phyloP scores from a whole-genome alignment of 2,329 filamentous ascomycete species.

The Herpotrichia juniperi region DNA sequence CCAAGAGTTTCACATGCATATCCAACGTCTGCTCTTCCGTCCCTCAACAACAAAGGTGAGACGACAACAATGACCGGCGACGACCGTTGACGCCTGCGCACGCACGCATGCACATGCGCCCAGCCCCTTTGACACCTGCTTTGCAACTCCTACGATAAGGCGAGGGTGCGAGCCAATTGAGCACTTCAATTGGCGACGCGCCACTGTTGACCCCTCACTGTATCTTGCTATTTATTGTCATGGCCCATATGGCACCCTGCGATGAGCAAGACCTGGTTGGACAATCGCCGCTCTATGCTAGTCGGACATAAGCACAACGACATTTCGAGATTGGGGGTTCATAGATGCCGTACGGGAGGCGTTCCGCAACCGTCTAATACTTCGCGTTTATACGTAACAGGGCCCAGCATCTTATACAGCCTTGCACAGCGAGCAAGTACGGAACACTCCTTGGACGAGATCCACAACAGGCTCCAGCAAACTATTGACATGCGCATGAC shows the following conservation, averaged over 20 bases:
- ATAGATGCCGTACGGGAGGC: not conserved
- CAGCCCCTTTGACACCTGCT: not conserved
- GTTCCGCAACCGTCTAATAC: not conserved
- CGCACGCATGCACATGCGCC: not conserved
- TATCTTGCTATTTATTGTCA: conserved; percentile 2
- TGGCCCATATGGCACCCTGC: not conserved
- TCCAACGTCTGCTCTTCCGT: not conserved
- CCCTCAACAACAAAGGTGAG: not conserved
- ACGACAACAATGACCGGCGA: not conserved
- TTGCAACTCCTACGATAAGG: conserved; percentile 7
- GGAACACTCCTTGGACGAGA: not conserved
- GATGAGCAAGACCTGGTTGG: not conserved
- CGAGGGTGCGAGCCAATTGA: conserved; percentile 7
- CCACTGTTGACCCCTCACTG: conserved; percentile 12
- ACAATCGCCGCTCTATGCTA: not conserved
- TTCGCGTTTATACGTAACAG: not conserved
- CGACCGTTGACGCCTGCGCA: not conserved
- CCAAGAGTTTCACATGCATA: conserved; percentile 4
- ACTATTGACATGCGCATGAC: not conserved
- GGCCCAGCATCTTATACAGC: not conserved
- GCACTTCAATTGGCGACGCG: not conserved
- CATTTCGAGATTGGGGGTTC: not conserved
- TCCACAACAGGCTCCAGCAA: not conserved
- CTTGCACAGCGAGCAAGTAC: not conserved
- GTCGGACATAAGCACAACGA: not conserved